Evolutionary conservation across 2,329 filamentous ascomycete genomes (phyloP), one percentile per base, ranked within the genome.

Genomic region (Microsporum canis): DNA sequence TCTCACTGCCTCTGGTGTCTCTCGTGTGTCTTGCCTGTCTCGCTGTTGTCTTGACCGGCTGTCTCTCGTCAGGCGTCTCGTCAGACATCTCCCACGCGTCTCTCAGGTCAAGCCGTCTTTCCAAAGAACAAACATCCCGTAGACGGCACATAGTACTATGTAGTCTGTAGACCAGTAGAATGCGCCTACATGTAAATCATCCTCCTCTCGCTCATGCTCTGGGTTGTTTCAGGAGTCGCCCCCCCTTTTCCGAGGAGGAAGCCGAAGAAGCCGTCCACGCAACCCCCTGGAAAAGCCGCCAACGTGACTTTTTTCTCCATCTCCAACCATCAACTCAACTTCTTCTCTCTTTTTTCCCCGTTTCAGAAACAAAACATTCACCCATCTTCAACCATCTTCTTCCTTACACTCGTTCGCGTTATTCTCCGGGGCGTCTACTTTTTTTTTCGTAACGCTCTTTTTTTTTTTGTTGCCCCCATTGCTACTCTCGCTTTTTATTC

Each of bases 391-490:
- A 10, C 43, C 23, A 27, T 29, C n/a, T 12, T 47, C 43, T 27
- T 29, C 23, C 17, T 23, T 23, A 47, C 43, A 47, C 43, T 47
- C 43, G 43, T 47, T 47, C 43, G n/a, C 17, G 5, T 27, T 10
- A 47, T 47, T 47, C 17, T 12, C 43, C 17, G 23, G 23, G n/a
- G 43, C 43, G 43, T 8, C 43, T 47, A 12, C 23, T 47, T 47
- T 29, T 8, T 47, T 17, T 43, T 47, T 47, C 62, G 17, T 59
- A 27, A n/a, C 57, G 58, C 31, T 58, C 63, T 47, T 56, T 36
- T 57, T 17, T 57, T 17, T n/a, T 41, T 33, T 58, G 38, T 57
- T 14, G 17, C 58, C 45, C 38, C 51, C 17, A 36, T 33, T 61
- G 4, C 10, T 49, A 14, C 47, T 64, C 47, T 62, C 39, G 58